These are phyloP conservation scores for Cutaneotrichosporon arboriforme DNA, from an alignment of 1,284 basidiomycete genomes.

Conservation along the genomic window DNA sequence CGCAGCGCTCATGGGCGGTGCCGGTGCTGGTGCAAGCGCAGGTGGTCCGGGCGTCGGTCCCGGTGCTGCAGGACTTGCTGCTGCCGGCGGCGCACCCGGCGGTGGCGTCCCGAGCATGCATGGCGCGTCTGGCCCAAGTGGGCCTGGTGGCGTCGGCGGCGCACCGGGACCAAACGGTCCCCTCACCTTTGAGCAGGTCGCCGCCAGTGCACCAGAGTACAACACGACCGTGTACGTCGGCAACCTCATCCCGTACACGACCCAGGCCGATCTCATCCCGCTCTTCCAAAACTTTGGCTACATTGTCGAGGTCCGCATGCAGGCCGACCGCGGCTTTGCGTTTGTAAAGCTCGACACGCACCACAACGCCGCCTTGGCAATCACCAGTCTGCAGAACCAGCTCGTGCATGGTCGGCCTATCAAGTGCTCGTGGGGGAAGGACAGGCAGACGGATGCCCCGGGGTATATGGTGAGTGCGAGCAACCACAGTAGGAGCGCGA, in stretches of 20 bases:
- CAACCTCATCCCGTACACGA: constrained; percentile 92
- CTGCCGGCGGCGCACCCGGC: constrained; percentile 18
- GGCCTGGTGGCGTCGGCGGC: too few relatives aligned
- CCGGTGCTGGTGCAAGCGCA: constrained; percentile 2
- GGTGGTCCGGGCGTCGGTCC: too few relatives aligned
- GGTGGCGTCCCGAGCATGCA: constrained; percentile 13
- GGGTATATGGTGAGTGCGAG: constrained; percentile 13
- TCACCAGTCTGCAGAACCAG: constrained; percentile 88
- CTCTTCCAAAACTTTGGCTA: constrained; percentile 91
- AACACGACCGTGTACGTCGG: constrained; percentile 98
- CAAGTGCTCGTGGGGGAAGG: constrained; percentile 98
- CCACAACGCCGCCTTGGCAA: constrained; percentile 94
- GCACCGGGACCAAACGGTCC: constrained; percentile 62
- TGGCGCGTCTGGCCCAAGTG: too few relatives aligned
- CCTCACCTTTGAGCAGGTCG: constrained; percentile 76
- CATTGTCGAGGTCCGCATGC: constrained; percentile 96
- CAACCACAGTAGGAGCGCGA: background rate
- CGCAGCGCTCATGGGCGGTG: constrained; percentile 46
- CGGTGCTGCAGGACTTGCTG: too few relatives aligned
- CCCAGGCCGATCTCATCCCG: constrained; percentile 90
- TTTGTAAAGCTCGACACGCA: constrained; percentile 98
- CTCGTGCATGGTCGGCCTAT: constrained; percentile 92
- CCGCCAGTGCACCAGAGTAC: constrained; percentile 80
- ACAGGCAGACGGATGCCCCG: constrained; percentile 52
- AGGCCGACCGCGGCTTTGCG: constrained; percentile 94